Evolutionary conservation across 2,329 filamentous ascomycete species (phyloP).

Genomic region (Capronia coronata): DNA sequence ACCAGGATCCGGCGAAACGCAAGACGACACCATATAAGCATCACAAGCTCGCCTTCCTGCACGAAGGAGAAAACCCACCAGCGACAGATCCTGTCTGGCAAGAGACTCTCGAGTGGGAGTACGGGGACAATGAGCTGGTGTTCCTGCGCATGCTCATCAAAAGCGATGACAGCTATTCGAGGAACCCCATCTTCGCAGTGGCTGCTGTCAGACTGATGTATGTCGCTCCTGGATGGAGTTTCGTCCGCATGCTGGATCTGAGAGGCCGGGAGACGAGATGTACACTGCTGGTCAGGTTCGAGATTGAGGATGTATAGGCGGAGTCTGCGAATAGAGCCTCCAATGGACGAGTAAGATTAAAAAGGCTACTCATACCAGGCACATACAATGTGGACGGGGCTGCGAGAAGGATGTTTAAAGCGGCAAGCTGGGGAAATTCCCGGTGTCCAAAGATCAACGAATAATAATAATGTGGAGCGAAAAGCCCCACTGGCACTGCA

Average conservation of each 20-base stretch:
- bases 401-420: neutral
- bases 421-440: too few relatives aligned
- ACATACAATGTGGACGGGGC: too few relatives aligned
- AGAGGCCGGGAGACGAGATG: constrained; percentile 23
- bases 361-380: too few relatives aligned
- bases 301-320: constrained; percentile 16
- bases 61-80: constrained; percentile 16
- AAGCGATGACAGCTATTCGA: constrained; percentile 26
- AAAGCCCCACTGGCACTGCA: too few relatives aligned
- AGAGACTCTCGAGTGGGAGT: constrained; percentile 26
- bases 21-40: constrained; percentile 27
- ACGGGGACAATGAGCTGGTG: constrained; percentile 26
- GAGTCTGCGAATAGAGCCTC: too few relatives aligned
- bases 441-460: too few relatives aligned
- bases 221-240: constrained; percentile 22
- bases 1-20: constrained; percentile 18
- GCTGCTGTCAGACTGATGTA: constrained; percentile 25
- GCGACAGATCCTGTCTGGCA: constrained; percentile 26
- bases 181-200: constrained; percentile 26
- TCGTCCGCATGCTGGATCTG: constrained; percentile 23
- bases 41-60: constrained; percentile 25
- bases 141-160: constrained; percentile 27
- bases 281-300: constrained; percentile 23
- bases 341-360: too few relatives aligned
- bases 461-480: too few relatives aligned